These are phyloP conservation scores for Primulina huaijiensis DNA, from an alignment of 257 asterid genomes.

Conservation along the genomic window DNA sequence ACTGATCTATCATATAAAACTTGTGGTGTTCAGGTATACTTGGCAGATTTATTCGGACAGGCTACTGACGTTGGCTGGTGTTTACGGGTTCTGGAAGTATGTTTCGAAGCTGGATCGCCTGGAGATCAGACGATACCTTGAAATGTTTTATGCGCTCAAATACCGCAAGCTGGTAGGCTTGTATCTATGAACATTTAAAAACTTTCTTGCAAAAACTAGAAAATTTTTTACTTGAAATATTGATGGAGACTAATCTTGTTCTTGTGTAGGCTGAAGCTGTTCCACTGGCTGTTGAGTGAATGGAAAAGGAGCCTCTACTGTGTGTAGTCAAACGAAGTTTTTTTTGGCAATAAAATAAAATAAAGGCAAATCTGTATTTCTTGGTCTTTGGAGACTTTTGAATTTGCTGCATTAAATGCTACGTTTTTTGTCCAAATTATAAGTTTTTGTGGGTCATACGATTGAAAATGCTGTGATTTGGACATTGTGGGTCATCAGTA, in stretches of 20 bases:
- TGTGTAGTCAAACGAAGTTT: not conserved
- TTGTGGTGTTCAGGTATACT: constrained; percentile 54
- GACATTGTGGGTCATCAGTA: not conserved
- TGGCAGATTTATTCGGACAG: constrained; percentile 92
- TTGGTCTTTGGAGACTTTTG: not conserved
- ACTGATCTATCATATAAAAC: not conserved
- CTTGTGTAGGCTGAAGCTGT: constrained; percentile 72
- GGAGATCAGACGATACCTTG: constrained; percentile 82
- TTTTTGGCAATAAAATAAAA: too few species aligned
- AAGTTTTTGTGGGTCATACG: not conserved
- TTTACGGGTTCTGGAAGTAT: constrained; percentile 89
- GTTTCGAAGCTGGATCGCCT: constrained; percentile 84
- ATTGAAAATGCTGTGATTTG: not conserved
- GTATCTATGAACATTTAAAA: not conserved
- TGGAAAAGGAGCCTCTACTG: not conserved
- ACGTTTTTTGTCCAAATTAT: too few species aligned
- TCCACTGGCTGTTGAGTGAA: constrained; percentile 68
- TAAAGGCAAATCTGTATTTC: not conserved
- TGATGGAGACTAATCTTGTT: not conserved
- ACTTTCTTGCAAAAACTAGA: not conserved
- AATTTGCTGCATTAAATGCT: not conserved
- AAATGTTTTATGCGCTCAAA: constrained; percentile 87
- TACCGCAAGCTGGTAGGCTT: constrained; percentile 69
- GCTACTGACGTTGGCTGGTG: constrained; percentile 81
- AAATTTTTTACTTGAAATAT: not conserved